These are phyloP conservation scores for Cystobasidium onofrii DNA, from an alignment of 768 basidiomycete genomes.

Conservation along the genomic window DNA sequence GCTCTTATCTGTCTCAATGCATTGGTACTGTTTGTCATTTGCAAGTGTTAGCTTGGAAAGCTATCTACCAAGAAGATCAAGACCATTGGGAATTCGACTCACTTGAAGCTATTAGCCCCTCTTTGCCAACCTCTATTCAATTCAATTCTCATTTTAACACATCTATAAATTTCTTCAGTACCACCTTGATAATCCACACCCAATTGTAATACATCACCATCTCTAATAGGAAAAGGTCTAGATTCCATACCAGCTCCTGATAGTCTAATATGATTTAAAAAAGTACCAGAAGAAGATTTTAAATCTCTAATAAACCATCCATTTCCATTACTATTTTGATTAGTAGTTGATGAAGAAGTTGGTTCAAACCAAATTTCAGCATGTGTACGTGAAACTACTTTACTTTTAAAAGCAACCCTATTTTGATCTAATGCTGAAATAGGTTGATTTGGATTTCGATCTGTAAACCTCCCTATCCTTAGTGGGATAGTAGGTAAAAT, in stretches of 20 bases:
- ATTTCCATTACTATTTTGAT: slow-evolving; percentile 43
- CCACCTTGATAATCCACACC: slow-evolving; percentile 98
- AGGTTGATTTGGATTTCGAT: slow-evolving; percentile 58
- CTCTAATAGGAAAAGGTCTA: slow-evolving; percentile 67
- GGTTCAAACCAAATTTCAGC: slow-evolving; percentile 79
- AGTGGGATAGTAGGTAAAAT: slow-evolving; percentile 64
- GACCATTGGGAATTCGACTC: slow-evolving; percentile 40
- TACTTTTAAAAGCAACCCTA: slow-evolving; percentile 87
- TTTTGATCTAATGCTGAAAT: slow-evolving; percentile 58
- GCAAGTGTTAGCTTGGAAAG: too few relatives aligned
- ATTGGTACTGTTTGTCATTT: slow-evolving; percentile 45
- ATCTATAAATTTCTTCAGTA: slow-evolving; percentile 91
- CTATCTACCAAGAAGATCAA: neutral
- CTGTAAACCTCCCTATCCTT: slow-evolving; percentile 90
- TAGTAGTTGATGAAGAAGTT: slow-evolving; percentile 10
- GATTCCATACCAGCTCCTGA: slow-evolving; percentile 74
- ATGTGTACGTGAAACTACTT: slow-evolving; percentile 87
- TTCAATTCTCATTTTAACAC: slow-evolving; percentile 90
- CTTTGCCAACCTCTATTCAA: slow-evolving; percentile 84
- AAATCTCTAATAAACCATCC: slow-evolving; percentile 78
- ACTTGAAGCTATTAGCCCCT: slow-evolving; percentile 86
- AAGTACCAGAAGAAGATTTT: slow-evolving; percentile 81
- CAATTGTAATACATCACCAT: slow-evolving; percentile 87
- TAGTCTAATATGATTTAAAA: slow-evolving; percentile 88
- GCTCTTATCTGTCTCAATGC: slow-evolving; percentile 67